Evolutionary conservation across 345 rosid genomes (phyloP).

Genomic region (Mercurialis annua): DNA sequence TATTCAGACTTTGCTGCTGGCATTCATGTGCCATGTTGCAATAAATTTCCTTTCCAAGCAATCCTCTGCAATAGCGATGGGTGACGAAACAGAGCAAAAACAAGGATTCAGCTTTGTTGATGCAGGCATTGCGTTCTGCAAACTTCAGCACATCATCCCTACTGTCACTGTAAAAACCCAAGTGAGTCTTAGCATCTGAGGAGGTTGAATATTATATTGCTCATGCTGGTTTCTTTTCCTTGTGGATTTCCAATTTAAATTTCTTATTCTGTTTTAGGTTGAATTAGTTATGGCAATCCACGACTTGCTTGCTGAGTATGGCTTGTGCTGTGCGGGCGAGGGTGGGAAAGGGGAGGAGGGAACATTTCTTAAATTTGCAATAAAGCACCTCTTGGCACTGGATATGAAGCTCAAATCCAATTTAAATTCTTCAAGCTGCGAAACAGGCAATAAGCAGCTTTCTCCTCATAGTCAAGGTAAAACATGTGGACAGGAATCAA

Average conservation of each 20-base stretch:
- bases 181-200: constrained; percentile 38
- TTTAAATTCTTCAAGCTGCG: constrained; percentile 43
- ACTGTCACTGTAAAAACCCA: constrained; percentile 61
- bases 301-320: constrained; percentile 89
- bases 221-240: constrained; percentile 8
- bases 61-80: constrained; percentile 38
- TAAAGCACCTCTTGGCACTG: constrained; percentile 88
- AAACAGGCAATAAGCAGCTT: constrained; percentile 34
- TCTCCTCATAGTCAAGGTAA: constrained; percentile 24
- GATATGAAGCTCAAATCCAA: constrained; percentile 86
- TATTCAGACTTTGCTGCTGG: constrained; percentile 72
- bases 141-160: constrained; percentile 79
- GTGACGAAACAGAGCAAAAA: constrained; percentile 60
- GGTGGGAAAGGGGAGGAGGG: constrained; percentile 83
- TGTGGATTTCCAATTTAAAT: neutral
- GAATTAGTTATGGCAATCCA: constrained; percentile 82
- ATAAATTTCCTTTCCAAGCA: constrained; percentile 58
- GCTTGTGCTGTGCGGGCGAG: constrained; percentile 85
- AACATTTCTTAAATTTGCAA: constrained; percentile 84
- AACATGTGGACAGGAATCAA: constrained; percentile 34
- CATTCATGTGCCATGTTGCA: constrained; percentile 70
- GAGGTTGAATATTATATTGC: constrained; percentile 10
- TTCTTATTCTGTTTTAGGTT: constrained; percentile 45
- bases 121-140: constrained; percentile 88
- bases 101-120: constrained; percentile 63